Percentiles rank a stretch among this genome's conserved stretches.
These are phyloP conservation scores for Penicillium arizonense DNA, from an alignment of 495 filamentous ascomycete species.

Conservation along the genomic window DNA sequence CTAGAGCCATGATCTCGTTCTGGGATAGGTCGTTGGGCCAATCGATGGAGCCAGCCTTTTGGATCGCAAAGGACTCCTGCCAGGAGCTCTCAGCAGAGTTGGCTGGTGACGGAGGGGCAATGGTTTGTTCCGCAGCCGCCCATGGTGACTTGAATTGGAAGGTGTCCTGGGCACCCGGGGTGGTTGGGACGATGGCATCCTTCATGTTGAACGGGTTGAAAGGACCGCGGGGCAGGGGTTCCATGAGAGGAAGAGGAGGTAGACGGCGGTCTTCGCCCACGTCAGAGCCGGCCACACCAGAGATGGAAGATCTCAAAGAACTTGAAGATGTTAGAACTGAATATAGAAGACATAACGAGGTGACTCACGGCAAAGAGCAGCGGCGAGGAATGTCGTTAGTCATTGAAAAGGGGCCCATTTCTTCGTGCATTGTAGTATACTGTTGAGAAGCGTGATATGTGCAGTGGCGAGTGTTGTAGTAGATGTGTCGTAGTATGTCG, in stretches of 20 bases:
- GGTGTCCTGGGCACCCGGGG: constrained; percentile 36
- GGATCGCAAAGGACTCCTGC: constrained; percentile 36
- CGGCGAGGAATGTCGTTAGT: constrained; percentile 33
- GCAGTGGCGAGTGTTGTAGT: constrained; percentile 15
- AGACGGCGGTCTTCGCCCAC: constrained; percentile 38
- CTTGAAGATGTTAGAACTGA: constrained; percentile 7
- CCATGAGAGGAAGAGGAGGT: constrained; percentile 42
- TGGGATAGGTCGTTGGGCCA: constrained; percentile 38
- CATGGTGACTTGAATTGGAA: constrained; percentile 41
- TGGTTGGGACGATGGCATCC: constrained; percentile 32
- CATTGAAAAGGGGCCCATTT: constrained; percentile 24
- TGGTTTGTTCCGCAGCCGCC: constrained; percentile 31
- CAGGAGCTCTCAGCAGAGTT: constrained; percentile 45
- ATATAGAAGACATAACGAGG: background rate
- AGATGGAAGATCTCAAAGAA: constrained; percentile 20
- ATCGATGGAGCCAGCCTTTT: constrained; percentile 27
- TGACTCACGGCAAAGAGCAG: constrained; percentile 45
- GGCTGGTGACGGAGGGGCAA: constrained; percentile 42
- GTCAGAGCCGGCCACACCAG: constrained; percentile 17
- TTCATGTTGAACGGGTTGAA: constrained; percentile 40
- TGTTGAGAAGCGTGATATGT: constrained; percentile 18
- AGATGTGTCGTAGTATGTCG: background rate
- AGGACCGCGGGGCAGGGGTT: constrained; percentile 42
- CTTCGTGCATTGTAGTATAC: constrained; percentile 31
- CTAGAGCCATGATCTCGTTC: constrained; percentile 36